Conservation (phyloP, 768 basidiomycete species). For the Boletus subcaerulescens region DNA sequence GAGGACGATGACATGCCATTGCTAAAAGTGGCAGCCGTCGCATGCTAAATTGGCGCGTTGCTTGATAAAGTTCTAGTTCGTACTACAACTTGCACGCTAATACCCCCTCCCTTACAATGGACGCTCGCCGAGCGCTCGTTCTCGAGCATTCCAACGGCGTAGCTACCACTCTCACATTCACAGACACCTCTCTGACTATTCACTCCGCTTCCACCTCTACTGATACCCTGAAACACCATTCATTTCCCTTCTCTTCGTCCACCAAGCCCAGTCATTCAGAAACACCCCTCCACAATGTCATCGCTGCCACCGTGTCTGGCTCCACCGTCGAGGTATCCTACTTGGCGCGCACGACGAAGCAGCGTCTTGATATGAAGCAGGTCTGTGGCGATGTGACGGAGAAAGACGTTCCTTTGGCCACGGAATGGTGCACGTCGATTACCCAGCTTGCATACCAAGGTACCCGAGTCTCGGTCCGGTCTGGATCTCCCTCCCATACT, state of each 20-base stretch:
- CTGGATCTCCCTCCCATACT: neutral
- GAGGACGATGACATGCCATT: too few relatives aligned
- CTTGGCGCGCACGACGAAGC: slow-evolving; percentile 44
- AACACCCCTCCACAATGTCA: slow-evolving; percentile 48
- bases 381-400: slow-evolving; percentile 42
- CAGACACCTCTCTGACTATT: slow-evolving; percentile 27
- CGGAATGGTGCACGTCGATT: slow-evolving; percentile 53
- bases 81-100: neutral
- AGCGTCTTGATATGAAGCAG: slow-evolving; percentile 35
- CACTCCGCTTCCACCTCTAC: slow-evolving; percentile 13
- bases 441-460: slow-evolving; percentile 65
- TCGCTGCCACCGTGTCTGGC: slow-evolving; percentile 46
- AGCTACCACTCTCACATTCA: slow-evolving; percentile 25
- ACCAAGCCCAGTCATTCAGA: slow-evolving; percentile 15
- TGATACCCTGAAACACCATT: slow-evolving; percentile 1
- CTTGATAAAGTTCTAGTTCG: slow-evolving; percentile 1
- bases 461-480: slow-evolving; percentile 4
- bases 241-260: slow-evolving; percentile 10
- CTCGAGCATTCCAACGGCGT: slow-evolving; percentile 13
- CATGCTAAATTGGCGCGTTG: neutral
- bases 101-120: slow-evolving; percentile 14
- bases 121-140: slow-evolving; percentile 16
- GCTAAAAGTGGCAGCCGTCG: too few relatives aligned
- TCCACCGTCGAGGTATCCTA: slow-evolving; percentile 48
- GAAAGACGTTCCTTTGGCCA: slow-evolving; percentile 32